Conservation (phyloP, 164 flowering plant genomes). For the Umbellularia californica region DNA sequence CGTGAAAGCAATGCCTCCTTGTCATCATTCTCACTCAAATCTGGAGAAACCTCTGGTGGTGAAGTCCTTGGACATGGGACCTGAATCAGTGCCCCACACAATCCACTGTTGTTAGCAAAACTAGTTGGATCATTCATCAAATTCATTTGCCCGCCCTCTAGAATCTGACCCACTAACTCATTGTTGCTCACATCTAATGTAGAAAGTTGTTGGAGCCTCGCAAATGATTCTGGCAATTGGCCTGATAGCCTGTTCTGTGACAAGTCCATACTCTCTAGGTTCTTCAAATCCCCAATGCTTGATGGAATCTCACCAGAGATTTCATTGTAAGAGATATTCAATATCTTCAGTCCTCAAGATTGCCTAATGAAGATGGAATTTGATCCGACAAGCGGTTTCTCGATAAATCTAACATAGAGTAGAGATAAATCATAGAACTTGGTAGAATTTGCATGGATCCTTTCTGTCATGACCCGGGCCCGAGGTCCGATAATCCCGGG, state of each 20-base stretch:
- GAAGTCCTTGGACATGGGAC: slow-evolving; percentile 22
- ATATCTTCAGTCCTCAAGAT: slow-evolving; percentile 35
- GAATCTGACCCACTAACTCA: slow-evolving; percentile 32
- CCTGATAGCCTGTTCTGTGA: slow-evolving; percentile 44
- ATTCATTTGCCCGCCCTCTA: slow-evolving; percentile 36
- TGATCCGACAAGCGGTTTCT: slow-evolving; percentile 34
- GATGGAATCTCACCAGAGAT: slow-evolving; percentile 37
- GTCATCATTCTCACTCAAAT: slow-evolving; percentile 9
- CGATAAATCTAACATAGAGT: slow-evolving; percentile 47
- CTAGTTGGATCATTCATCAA: slow-evolving; percentile 29
- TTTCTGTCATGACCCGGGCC: no score
- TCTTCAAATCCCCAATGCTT: slow-evolving; percentile 35
- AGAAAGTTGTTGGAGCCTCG: slow-evolving; percentile 26
- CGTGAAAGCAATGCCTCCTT: slow-evolving; percentile 28
- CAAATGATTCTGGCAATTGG: slow-evolving; percentile 31
- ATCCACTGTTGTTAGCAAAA: slow-evolving; percentile 43
- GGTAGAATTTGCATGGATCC: slow-evolving; percentile 39
- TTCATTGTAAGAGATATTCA: slow-evolving; percentile 39
- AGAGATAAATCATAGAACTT: slow-evolving; percentile 27
- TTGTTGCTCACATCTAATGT: slow-evolving; percentile 41
- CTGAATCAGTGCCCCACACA: slow-evolving; percentile 45
- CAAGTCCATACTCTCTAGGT: slow-evolving; percentile 42
- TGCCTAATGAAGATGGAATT: slow-evolving; percentile 43
- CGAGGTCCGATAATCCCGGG: no score
- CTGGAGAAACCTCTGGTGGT: slow-evolving; percentile 2